A percentile compares a stretch with the other conserved stretches of the same genome.
phyloP scores from a whole-genome alignment of 495 filamentous ascomycete species.

The Xylaria bambusicola region DNA sequence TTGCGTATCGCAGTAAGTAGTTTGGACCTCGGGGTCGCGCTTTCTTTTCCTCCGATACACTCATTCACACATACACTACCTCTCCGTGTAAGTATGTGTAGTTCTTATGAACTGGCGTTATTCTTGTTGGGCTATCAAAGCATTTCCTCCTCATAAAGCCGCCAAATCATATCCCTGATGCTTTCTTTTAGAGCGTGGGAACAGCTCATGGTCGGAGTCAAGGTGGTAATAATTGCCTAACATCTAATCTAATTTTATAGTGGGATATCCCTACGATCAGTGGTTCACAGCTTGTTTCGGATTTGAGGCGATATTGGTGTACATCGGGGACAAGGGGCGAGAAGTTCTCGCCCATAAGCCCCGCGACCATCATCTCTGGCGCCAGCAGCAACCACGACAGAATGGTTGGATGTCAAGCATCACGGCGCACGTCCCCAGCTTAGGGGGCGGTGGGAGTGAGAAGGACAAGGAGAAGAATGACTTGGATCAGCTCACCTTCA shows the following conservation, averaged over 20 bases:
- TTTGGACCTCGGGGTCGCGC: no score
- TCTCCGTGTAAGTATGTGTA: no score
- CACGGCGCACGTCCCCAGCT: conserved; percentile 37
- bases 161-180: no score
- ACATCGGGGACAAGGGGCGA: conserved; percentile 64
- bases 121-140: no score
- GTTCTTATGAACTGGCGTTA: no score
- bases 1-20: conserved; percentile 52
- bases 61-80: no score
- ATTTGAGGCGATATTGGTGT: conserved; percentile 65
- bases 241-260: conserved; percentile 31
- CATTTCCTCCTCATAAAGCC: no score
- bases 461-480: conserved; percentile 15
- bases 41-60: no score
- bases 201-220: no score
- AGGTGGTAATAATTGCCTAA: no score
- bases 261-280: conserved; percentile 63
- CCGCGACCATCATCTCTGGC: conserved; percentile 2
- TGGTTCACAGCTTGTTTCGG: conserved; percentile 79
- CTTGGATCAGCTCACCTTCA: conserved; percentile 63
- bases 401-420: conserved; percentile 51
- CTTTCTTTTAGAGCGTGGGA: no score
- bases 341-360: conserved; percentile 60
- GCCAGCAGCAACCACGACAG: conserved; percentile 20
- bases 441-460: conserved; percentile 8